Evolutionary conservation across 768 basidiomycete genomes (phyloP).

Genomic region (Boletales sp.): DNA sequence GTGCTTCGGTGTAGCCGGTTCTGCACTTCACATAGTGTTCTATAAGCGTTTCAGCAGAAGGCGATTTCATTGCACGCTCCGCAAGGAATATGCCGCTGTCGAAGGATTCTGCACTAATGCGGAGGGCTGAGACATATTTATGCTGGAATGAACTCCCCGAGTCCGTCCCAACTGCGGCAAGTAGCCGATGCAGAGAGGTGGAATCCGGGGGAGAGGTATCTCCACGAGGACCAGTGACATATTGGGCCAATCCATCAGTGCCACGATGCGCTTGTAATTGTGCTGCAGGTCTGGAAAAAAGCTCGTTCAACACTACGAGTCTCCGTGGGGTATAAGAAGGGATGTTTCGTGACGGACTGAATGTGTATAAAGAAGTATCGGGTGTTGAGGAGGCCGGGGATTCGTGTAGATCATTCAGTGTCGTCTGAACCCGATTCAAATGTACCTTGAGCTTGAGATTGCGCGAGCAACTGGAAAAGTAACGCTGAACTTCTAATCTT

Average conservation of each 20-base stretch:
- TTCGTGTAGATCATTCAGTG: background rate
- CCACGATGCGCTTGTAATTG: background rate
- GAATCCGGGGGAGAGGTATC: background rate
- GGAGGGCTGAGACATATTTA: background rate
- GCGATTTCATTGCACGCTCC: background rate
- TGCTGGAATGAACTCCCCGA: background rate
- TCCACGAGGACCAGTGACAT: background rate
- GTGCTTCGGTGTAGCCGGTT: background rate
- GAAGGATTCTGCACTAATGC: background rate
- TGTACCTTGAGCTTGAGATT: background rate
- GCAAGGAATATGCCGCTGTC: background rate
- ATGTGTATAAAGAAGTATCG: background rate
- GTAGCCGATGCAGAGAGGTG: background rate
- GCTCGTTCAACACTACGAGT: background rate
- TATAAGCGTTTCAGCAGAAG: background rate
- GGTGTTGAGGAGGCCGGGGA: background rate
- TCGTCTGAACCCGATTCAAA: background rate
- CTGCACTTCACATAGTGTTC: background rate
- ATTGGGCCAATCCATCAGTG: background rate
- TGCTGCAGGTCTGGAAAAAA: constrained; percentile 5
- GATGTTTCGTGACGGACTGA: background rate
- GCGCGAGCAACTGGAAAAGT: background rate
- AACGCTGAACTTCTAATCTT: background rate
- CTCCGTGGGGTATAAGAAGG: background rate
- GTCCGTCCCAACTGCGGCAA: background rate